phyloP scores from a whole-genome alignment of 192 early-diverging fungal genomes.

The Backusella circina region DNA sequence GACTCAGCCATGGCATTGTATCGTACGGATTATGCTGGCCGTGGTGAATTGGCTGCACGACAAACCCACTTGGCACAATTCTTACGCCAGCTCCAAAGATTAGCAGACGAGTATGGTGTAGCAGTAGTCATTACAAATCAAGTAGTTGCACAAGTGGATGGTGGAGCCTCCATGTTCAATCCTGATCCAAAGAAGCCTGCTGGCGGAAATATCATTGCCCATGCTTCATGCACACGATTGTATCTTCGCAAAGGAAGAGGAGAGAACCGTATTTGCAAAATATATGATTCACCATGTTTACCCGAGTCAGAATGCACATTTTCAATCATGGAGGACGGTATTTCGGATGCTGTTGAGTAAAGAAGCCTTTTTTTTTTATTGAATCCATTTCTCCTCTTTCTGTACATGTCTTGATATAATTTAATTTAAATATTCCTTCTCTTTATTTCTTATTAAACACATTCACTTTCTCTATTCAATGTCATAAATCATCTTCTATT shows the following conservation, averaged over 20 bases:
- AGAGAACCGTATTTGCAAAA: conserved; percentile 93
- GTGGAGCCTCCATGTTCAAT: conserved; percentile 82
- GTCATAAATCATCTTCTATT: neutral
- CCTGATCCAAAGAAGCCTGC: conserved; percentile 94
- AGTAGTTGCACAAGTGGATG: conserved; percentile 94
- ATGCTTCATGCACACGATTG: conserved; percentile 92
- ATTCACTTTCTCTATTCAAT: neutral
- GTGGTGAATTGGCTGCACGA: conserved; percentile 92
- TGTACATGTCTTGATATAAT: neutral
- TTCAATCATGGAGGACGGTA: conserved; percentile 86
- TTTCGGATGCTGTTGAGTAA: conserved; percentile 82
- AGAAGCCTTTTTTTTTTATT: neutral
- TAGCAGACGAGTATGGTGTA: conserved; percentile 97
- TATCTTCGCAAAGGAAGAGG: conserved; percentile 90
- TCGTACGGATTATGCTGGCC: conserved; percentile 93
- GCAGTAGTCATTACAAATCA: conserved; percentile 98
- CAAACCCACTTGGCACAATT: conserved; percentile 96
- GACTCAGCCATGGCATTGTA: conserved; percentile 94
- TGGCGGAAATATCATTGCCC: conserved; percentile 98
- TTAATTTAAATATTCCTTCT: neutral
- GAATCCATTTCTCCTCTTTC: neutral
- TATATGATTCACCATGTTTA: conserved; percentile 95
- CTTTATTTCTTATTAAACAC: neutral
- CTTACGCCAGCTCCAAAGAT: conserved; percentile 74
- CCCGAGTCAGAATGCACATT: conserved; percentile 92